These are phyloP conservation scores for Epichloe glyceriae DNA, from an alignment of 2,329 filamentous ascomycete genomes.

Conservation along the genomic window DNA sequence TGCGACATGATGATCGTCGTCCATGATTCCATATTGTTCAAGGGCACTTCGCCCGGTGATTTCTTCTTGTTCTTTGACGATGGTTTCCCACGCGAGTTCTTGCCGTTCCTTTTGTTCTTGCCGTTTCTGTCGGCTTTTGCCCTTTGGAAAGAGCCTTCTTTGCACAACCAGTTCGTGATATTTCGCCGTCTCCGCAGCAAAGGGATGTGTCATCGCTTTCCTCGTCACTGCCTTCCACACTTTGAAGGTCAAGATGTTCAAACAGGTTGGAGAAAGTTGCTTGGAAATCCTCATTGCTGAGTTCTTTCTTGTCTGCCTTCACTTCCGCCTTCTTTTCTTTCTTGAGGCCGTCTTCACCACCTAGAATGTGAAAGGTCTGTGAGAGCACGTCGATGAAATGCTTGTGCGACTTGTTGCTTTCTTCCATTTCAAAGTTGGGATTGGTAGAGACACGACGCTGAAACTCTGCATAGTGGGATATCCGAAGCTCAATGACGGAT, in stretches of 20 bases:
- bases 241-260: neutral
- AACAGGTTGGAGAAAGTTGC: constrained; percentile 1
- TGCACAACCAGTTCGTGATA: neutral
- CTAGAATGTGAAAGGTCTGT: constrained; percentile 22
- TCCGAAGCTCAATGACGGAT: constrained; percentile 24
- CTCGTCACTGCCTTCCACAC: neutral
- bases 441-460: constrained; percentile 18
- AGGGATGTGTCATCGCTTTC: neutral
- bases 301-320: neutral
- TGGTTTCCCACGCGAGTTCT: neutral
- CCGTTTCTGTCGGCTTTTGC: neutral
- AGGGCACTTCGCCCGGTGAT: constrained; percentile 1
- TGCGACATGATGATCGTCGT: constrained; percentile 9
- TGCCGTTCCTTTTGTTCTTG: neutral
- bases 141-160: neutral
- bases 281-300: neutral
- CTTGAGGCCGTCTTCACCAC: constrained; percentile 16
- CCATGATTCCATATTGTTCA: constrained; percentile 12
- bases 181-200: neutral
- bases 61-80: neutral
- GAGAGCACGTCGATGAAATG: constrained; percentile 29
- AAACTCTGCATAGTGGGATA: constrained; percentile 16
- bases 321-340: neutral
- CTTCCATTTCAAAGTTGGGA: constrained; percentile 22
- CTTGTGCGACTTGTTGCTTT: constrained; percentile 27